These are phyloP conservation scores for Staphylotrichum tortipilum DNA, from an alignment of 495 filamentous ascomycete species.

Conservation along the genomic window DNA sequence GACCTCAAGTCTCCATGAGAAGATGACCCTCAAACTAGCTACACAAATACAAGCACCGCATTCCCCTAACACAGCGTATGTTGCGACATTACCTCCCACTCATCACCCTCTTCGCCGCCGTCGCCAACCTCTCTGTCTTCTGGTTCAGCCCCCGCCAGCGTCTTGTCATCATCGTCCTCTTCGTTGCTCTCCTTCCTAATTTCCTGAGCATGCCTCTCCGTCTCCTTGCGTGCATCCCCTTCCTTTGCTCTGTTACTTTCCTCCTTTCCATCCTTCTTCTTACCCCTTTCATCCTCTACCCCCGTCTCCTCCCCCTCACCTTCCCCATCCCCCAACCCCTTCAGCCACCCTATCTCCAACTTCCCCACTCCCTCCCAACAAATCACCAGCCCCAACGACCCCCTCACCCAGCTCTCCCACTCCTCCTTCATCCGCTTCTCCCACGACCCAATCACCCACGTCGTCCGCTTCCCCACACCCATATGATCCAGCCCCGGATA, in stretches of 20 bases:
- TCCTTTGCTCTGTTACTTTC: too few relatives aligned
- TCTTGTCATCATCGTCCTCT: background rate
- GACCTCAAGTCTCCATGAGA: too few relatives aligned
- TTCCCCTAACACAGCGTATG: background rate
- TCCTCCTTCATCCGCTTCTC: too few relatives aligned
- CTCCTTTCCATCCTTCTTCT: too few relatives aligned
- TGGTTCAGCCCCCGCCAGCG: background rate
- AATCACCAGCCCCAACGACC: background rate
- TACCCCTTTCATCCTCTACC: background rate
- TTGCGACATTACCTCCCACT: conserved; percentile 3
- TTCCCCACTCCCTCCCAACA: conserved; percentile 4
- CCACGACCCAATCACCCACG: too few relatives aligned
- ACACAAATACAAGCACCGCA: too few relatives aligned
- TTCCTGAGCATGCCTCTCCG: too few relatives aligned
- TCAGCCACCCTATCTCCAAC: background rate
- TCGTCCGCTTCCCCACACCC: too few relatives aligned
- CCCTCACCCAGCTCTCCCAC: background rate
- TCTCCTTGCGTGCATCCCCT: too few relatives aligned
- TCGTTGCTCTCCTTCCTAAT: too few relatives aligned
- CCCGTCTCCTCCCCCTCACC: background rate
- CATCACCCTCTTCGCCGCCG: background rate
- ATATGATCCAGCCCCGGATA: too few relatives aligned
- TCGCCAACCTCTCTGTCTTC: background rate
- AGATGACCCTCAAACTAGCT: too few relatives aligned
- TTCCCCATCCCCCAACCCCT: background rate